Conservation (phyloP, 805 yeast species). For the Diddensiella transvaalensis region DNA sequence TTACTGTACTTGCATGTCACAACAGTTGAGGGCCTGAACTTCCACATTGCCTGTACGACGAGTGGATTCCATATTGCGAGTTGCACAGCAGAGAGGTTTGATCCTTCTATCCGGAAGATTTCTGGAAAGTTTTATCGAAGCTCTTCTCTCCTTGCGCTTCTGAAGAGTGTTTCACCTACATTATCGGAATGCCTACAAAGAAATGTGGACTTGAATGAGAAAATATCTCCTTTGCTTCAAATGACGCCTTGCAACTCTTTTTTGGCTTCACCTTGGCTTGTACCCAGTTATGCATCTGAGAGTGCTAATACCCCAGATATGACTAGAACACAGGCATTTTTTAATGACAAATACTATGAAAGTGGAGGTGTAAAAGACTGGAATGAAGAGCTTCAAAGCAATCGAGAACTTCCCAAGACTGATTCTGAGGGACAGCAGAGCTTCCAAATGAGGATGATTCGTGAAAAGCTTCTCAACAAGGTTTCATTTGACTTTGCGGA, state of each 20-base stretch:
- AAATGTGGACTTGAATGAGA: slow-evolving; percentile 43
- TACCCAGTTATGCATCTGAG: slow-evolving; percentile 22
- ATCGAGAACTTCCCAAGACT: slow-evolving; percentile 61
- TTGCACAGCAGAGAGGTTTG: slow-evolving; percentile 64
- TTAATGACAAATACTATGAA: slow-evolving; percentile 51
- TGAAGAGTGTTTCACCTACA: slow-evolving; percentile 61
- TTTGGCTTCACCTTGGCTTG: slow-evolving; percentile 74
- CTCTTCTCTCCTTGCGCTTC: slow-evolving; percentile 57
- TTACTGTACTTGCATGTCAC: slow-evolving; percentile 68
- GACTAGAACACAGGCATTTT: slow-evolving; percentile 54
- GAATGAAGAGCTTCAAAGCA: slow-evolving; percentile 86
- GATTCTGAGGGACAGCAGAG: slow-evolving; percentile 35
- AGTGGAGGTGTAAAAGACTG: slow-evolving; percentile 60
- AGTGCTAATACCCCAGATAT: slow-evolving; percentile 47
- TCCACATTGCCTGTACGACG: slow-evolving; percentile 72
- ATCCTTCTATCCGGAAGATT: slow-evolving; percentile 49
- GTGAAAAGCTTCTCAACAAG: slow-evolving; percentile 73
- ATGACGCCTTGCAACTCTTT: slow-evolving; percentile 55
- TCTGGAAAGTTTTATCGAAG: slow-evolving; percentile 35
- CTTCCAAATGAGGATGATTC: slow-evolving; percentile 62
- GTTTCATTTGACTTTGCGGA: slow-evolving; percentile 71
- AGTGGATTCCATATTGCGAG: slow-evolving; percentile 78
- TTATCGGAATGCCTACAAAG: slow-evolving; percentile 50
- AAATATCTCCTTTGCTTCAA: slow-evolving; percentile 29
- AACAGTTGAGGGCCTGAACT: slow-evolving; percentile 77